Conservation (phyloP, 768 basidiomycete species). For the Leccinum longicurvipes region DNA sequence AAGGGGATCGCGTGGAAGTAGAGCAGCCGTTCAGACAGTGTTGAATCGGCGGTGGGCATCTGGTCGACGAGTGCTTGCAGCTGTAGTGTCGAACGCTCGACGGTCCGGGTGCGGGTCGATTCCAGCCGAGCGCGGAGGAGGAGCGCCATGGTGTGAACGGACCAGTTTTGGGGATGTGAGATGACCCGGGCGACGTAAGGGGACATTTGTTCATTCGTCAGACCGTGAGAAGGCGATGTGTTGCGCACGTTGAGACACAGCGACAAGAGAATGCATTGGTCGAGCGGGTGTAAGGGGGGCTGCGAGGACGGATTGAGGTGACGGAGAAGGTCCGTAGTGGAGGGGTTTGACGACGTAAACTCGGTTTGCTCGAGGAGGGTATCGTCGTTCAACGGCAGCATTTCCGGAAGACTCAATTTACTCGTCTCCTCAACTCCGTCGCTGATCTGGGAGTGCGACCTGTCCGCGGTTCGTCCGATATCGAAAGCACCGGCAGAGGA, state of each 20-base stretch:
- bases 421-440: not conserved
- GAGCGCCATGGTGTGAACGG: slow-evolving; percentile 93
- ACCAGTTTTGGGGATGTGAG: slow-evolving; percentile 90
- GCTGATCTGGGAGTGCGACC: slow-evolving; percentile 7
- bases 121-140: slow-evolving; percentile 92
- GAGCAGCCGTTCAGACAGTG: slow-evolving; percentile 66
- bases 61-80: slow-evolving; percentile 95
- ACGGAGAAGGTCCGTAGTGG: slow-evolving; percentile 46
- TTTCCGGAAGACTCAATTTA: slow-evolving; percentile 58
- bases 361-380: slow-evolving; percentile 92
- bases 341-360: slow-evolving; percentile 72
- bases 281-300: slow-evolving; percentile 85
- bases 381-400: slow-evolving; percentile 87
- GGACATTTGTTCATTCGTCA: slow-evolving; percentile 89
- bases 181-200: slow-evolving; percentile 91
- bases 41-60: slow-evolving; percentile 85
- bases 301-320: slow-evolving; percentile 83
- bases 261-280: slow-evolving; percentile 89
- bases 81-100: slow-evolving; percentile 89
- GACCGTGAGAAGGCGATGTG: slow-evolving; percentile 83
- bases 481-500: not conserved
- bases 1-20: slow-evolving; percentile 81
- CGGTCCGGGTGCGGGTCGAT: slow-evolving; percentile 81
- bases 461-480: slow-evolving; percentile 3
- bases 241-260: slow-evolving; percentile 90